Evolutionary conservation across 495 filamentous ascomycete species (phyloP).

Genomic region (Hypoxylon crocopeplum): DNA sequence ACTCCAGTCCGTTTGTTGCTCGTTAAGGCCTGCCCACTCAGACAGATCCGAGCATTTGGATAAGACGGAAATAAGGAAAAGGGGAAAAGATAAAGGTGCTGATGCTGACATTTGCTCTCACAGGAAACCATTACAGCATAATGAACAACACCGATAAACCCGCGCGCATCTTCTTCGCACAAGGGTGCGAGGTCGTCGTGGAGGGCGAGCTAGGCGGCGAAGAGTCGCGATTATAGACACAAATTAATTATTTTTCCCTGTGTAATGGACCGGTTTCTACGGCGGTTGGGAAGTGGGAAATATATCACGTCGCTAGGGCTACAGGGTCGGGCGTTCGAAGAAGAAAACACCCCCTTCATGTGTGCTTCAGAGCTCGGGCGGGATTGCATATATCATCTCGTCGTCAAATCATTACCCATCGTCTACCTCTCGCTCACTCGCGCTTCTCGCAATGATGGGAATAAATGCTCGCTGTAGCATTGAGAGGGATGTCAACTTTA

Average conservation of each 20-base stretch:
- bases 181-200: constrained; percentile 68
- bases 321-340: no score
- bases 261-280: neutral
- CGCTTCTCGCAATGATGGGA: no score
- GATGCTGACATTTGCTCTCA: constrained; percentile 17
- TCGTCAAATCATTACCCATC: no score
- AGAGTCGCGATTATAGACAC: constrained; percentile 9
- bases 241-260: neutral
- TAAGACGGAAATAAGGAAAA: neutral
- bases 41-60: no score
- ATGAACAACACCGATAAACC: constrained; percentile 69
- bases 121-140: constrained; percentile 88
- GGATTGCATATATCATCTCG: neutral
- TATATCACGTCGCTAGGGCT: no score
- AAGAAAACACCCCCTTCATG: no score
- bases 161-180: constrained; percentile 85
- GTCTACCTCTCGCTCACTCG: no score
- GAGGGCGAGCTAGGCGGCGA: constrained; percentile 12
- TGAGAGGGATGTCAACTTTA: no score
- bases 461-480: no score
- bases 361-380: no score
- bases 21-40: no score
- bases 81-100: no score
- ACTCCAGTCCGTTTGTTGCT: neutral
- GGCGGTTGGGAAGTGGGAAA: neutral